Evolutionary conservation across 257 asterid species (phyloP).

Genomic region (Ophiorrhiza pumila): DNA sequence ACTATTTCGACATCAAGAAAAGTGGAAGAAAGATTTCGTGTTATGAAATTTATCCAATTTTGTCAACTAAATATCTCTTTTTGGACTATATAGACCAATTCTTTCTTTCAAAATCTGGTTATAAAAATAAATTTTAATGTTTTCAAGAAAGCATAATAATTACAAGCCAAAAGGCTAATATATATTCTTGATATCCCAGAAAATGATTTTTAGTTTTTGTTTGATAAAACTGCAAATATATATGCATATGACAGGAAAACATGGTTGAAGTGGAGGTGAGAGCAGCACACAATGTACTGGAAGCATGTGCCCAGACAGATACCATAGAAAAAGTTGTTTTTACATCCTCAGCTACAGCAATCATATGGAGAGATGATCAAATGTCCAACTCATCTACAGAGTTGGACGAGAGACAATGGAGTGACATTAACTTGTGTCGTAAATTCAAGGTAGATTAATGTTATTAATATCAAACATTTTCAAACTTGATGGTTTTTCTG

Average conservation of each 20-base stretch:
- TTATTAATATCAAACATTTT: too few species aligned
- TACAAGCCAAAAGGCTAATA: too few species aligned
- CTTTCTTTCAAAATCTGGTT: background rate
- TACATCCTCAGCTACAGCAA: constrained; percentile 87
- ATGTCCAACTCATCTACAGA: constrained; percentile 16
- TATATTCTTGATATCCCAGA: too few species aligned
- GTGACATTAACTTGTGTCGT: constrained; percentile 68
- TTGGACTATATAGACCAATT: background rate
- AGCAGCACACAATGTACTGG: constrained; percentile 95
- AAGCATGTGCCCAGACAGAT: constrained; percentile 92
- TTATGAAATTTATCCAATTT: too few species aligned
- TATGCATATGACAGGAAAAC: constrained; percentile 55
- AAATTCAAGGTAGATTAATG: constrained; percentile 53
- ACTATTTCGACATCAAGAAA: background rate
- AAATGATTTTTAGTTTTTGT: too few species aligned
- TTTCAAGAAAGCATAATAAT: background rate
- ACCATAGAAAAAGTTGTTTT: constrained; percentile 76
- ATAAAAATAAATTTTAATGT: background rate
- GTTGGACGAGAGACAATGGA: constrained; percentile 78
- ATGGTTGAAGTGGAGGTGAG: constrained; percentile 90
- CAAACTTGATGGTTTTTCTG: too few species aligned
- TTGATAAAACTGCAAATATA: too few species aligned
- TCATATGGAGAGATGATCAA: constrained; percentile 59
- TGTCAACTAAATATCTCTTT: too few species aligned
- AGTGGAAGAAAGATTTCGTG: background rate